phyloP scores from a whole-genome alignment of 1,284 basidiomycete genomes.

The Ustilago tritici region DNA sequence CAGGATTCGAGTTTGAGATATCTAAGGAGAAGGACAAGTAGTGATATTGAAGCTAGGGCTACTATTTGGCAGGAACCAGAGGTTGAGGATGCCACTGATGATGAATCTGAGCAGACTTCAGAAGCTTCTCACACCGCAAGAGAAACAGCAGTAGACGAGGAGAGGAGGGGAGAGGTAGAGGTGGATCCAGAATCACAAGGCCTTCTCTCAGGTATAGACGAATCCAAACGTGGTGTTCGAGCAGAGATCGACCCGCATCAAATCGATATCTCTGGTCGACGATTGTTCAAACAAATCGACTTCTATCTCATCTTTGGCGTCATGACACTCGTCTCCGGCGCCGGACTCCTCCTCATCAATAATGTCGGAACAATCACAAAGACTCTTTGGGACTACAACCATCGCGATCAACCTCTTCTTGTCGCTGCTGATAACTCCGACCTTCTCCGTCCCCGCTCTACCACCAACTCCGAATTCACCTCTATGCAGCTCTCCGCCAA shows the following conservation, averaged over 20 bases:
- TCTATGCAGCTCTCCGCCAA: constrained; percentile 76
- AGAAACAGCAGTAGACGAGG: not conserved
- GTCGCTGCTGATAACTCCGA: constrained; percentile 25
- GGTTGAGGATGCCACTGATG: constrained; percentile 28
- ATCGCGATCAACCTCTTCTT: constrained; percentile 58
- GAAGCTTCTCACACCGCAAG: not conserved
- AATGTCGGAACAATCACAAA: constrained; percentile 93
- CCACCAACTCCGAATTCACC: constrained; percentile 44
- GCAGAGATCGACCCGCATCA: constrained; percentile 20
- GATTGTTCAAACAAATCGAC: constrained; percentile 74
- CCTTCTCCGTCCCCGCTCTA: not conserved
- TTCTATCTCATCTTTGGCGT: constrained; percentile 82
- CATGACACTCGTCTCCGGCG: constrained; percentile 83
- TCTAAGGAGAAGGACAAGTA: constrained; percentile 46
- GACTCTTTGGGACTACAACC: constrained; percentile 80
- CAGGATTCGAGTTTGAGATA: constrained; percentile 1
- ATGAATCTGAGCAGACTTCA: constrained; percentile 9
- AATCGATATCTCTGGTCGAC: constrained; percentile 73
- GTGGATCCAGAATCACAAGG: constrained; percentile 35
- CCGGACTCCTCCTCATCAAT: constrained; percentile 93
- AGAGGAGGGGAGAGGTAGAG: not conserved
- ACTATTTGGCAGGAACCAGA: constrained; percentile 48
- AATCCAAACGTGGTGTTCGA: constrained; percentile 13
- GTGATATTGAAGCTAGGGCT: constrained; percentile 56
- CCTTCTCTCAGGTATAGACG: constrained; percentile 28